Percentiles rank a stretch among this genome's conserved stretches.
Evolutionary conservation across 1,284 basidiomycete genomes (phyloP).

Genomic region (Melampsora larici-populina): DNA sequence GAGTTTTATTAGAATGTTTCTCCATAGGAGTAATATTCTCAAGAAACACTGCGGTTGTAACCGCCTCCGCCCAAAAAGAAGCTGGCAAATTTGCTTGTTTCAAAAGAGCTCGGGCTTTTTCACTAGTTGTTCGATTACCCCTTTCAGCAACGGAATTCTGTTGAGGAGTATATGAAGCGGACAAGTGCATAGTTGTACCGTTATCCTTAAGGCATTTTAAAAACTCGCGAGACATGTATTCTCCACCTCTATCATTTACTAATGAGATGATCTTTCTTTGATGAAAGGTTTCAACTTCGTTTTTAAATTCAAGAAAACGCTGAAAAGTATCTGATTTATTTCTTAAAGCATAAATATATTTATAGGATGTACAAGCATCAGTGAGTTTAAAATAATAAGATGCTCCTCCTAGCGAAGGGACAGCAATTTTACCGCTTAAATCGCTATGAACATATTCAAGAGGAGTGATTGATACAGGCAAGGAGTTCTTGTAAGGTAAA

Average conservation of each 20-base stretch:
- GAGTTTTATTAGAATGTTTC: background rate
- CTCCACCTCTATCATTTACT: too few species aligned
- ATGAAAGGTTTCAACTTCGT: too few species aligned
- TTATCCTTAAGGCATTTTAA: too few species aligned
- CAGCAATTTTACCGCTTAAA: too few species aligned
- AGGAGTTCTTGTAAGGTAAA: background rate
- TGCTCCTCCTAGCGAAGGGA: too few species aligned
- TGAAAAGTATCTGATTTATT: slow-evolving; percentile 10
- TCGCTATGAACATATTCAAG: slow-evolving; percentile 3
- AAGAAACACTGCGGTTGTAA: background rate
- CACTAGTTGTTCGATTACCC: background rate
- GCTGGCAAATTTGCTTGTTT: background rate
- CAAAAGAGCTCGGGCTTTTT: background rate
- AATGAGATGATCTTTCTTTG: too few species aligned
- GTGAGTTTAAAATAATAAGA: too few species aligned
- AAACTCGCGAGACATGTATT: too few species aligned
- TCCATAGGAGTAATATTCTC: slow-evolving; percentile 14
- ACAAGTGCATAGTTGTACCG: too few species aligned
- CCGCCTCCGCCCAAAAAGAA: background rate
- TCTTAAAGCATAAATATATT: slow-evolving; percentile 8
- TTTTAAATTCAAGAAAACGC: background rate
- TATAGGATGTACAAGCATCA: background rate
- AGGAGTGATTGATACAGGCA: background rate
- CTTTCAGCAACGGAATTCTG: too few species aligned
- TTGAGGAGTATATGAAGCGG: too few species aligned